Evolutionary conservation across 352 stramenopile genomes (phyloP).

Genomic region (Phytopythium oedochilum): DNA sequence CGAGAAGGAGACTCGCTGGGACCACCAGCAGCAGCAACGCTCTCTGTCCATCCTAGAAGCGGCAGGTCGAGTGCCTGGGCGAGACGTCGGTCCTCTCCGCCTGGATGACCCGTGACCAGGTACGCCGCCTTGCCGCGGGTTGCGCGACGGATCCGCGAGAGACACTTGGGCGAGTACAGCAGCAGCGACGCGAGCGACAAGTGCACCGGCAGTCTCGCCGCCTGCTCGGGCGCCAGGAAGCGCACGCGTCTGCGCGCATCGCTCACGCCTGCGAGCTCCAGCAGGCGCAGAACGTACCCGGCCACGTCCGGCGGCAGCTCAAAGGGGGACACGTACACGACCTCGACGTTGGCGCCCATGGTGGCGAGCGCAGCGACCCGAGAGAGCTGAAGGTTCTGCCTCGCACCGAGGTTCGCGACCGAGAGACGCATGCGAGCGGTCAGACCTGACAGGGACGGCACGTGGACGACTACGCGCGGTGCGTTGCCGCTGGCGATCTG

Average conservation of each 20-base stretch:
- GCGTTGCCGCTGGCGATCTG: slow-evolving; percentile 25
- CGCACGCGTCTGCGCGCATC: slow-evolving; percentile 66
- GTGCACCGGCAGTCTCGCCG: slow-evolving; percentile 69
- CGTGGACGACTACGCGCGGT: slow-evolving; percentile 69
- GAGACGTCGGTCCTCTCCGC: slow-evolving; percentile 76
- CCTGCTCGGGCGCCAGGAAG: slow-evolving; percentile 82
- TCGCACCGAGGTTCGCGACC: slow-evolving; percentile 60
- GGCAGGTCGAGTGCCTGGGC: slow-evolving; percentile 73
- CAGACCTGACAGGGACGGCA: slow-evolving; percentile 70
- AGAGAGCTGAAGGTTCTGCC: slow-evolving; percentile 83
- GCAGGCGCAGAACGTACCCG: slow-evolving; percentile 82
- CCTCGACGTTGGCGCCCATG: slow-evolving; percentile 68
- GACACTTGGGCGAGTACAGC: slow-evolving; percentile 80
- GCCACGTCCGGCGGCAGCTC: slow-evolving; percentile 67
- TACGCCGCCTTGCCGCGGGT: slow-evolving; percentile 64
- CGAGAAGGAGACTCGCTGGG: not conserved
- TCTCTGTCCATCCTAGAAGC: slow-evolving; percentile 59
- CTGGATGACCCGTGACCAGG: slow-evolving; percentile 68
- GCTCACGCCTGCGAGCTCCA: slow-evolving; percentile 66
- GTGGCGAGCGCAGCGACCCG: slow-evolving; percentile 54
- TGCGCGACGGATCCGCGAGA: slow-evolving; percentile 59
- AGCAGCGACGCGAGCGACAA: slow-evolving; percentile 78
- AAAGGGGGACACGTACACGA: slow-evolving; percentile 88
- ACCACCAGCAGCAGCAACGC: too few species aligned
- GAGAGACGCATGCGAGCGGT: slow-evolving; percentile 61